Evolutionary conservation across 2,329 filamentous ascomycete genomes (phyloP).

Genomic region (Esteya vermicola): DNA sequence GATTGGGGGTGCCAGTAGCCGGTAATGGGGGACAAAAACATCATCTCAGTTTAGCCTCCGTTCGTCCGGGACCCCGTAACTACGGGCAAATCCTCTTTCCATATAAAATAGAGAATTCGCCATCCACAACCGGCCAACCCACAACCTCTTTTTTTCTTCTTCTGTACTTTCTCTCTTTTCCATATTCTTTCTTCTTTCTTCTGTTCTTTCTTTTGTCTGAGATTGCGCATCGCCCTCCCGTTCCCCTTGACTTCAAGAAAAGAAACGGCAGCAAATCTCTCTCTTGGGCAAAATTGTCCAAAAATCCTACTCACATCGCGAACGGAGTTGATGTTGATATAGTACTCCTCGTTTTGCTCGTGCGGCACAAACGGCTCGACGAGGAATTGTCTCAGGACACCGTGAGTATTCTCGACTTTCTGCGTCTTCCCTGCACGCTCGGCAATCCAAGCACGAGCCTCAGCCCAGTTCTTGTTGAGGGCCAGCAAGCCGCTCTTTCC

Average conservation of each 20-base stretch:
- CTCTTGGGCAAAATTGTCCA: too few species aligned
- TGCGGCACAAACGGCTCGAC: conserved; percentile 98
- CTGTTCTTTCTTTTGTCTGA: background rate
- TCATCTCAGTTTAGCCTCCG: conserved; percentile 27
- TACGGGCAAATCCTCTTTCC: conserved; percentile 1
- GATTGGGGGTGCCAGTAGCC: background rate
- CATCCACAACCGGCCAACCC: background rate
- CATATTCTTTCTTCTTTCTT: background rate
- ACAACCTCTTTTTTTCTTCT: background rate
- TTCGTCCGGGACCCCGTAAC: conserved; percentile 21
- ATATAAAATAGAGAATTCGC: background rate
- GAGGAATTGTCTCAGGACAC: conserved; percentile 84
- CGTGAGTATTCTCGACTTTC: conserved; percentile 82
- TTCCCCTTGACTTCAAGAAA: background rate
- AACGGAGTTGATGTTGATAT: conserved; percentile 99
- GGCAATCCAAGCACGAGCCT: conserved; percentile 88
- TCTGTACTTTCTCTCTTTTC: background rate
- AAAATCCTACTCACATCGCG: conserved; percentile 68
- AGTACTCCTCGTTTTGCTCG: conserved; percentile 91
- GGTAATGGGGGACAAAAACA: conserved; percentile 4
- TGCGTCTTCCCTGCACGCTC: conserved; percentile 83
- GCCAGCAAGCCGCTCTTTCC: conserved; percentile 96
- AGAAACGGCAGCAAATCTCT: too few species aligned
- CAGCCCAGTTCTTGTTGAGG: conserved; percentile 93
- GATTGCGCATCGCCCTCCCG: background rate